A percentile compares a stretch with the other conserved stretches of the same genome.
Conservation (phyloP, 169 alveolate genomes). For the Theileria parva region DNA sequence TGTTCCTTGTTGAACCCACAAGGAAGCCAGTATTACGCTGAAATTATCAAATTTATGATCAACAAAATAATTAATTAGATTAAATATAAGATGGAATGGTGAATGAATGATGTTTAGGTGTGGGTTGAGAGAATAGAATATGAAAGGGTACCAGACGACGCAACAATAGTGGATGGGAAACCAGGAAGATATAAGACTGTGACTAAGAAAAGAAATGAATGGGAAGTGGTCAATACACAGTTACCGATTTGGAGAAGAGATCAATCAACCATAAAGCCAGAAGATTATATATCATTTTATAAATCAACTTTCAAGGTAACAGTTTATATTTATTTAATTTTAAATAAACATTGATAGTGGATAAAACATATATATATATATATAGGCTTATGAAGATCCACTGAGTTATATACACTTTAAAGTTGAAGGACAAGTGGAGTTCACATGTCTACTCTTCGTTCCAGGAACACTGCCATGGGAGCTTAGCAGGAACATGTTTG, state of each 20-base stretch:
- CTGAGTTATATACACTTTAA: constrained; percentile 96
- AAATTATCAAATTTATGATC: constrained; percentile 22
- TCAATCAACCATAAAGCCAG: constrained; percentile 87
- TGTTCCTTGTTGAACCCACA: constrained; percentile 41
- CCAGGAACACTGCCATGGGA: constrained; percentile 92
- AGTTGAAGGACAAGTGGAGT: constrained; percentile 99
- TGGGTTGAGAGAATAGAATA: constrained; percentile 85
- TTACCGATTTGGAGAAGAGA: constrained; percentile 95
- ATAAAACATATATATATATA: constrained; percentile 42
- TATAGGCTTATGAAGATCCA: constrained; percentile 93
- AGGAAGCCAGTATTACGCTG: constrained; percentile 28
- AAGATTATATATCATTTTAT: constrained; percentile 92
- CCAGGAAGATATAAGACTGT: constrained; percentile 79
- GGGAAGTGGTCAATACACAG: constrained; percentile 92
- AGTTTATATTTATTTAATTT: background rate
- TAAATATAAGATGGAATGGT: background rate
- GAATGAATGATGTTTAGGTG: constrained; percentile 27
- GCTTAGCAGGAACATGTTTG: constrained; percentile 85
- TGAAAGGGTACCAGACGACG: constrained; percentile 84
- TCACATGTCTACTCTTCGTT: constrained; percentile 91
- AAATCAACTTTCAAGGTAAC: constrained; percentile 86
- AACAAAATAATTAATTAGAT: background rate
- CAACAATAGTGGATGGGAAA: constrained; percentile 76
- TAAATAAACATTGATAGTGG: background rate
- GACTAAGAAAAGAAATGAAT: constrained; percentile 78